These are phyloP conservation scores for Starmerella geochares DNA, from an alignment of 805 yeast genomes.

Conservation along the genomic window DNA sequence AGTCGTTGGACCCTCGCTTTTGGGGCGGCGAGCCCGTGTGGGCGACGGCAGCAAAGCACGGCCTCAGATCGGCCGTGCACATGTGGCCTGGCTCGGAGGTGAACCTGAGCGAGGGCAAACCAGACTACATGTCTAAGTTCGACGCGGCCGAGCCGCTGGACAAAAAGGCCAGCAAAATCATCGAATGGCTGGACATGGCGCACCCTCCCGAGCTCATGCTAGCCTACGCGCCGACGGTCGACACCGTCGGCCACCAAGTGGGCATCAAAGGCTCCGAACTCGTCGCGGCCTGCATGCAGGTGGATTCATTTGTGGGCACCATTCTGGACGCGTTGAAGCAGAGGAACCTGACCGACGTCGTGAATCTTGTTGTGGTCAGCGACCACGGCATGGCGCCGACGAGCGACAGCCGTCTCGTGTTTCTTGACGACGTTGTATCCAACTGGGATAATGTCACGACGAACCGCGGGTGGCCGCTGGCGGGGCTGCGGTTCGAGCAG, in stretches of 20 bases:
- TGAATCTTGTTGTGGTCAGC: slow-evolving; percentile 68
- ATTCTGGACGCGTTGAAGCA: slow-evolving; percentile 40
- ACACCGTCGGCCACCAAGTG: slow-evolving; percentile 60
- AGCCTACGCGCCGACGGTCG: slow-evolving; percentile 72
- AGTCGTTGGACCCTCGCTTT: slow-evolving; percentile 46
- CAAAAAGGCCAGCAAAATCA: slow-evolving; percentile 47
- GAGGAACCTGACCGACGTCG: slow-evolving; percentile 53
- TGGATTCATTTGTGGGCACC: slow-evolving; percentile 53
- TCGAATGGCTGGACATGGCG: slow-evolving; percentile 53
- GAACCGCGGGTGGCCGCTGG: slow-evolving; percentile 78
- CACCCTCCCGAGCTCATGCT: slow-evolving; percentile 67
- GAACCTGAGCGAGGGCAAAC: slow-evolving; percentile 41
- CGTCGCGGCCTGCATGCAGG: slow-evolving; percentile 44
- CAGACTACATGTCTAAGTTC: slow-evolving; percentile 50
- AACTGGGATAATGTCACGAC: slow-evolving; percentile 43
- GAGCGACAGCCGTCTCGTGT: slow-evolving; percentile 53
- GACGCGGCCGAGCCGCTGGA: slow-evolving; percentile 53
- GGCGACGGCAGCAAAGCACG: slow-evolving; percentile 60
- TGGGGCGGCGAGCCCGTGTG: slow-evolving; percentile 93
- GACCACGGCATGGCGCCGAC: slow-evolving; percentile 96
- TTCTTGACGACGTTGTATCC: slow-evolving; percentile 62
- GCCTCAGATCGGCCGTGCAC: slow-evolving; percentile 62
- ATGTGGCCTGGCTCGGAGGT: slow-evolving; percentile 97
- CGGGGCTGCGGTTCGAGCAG: slow-evolving; percentile 54
- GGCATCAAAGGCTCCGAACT: slow-evolving; percentile 60